Percentiles rank a stretch among this genome's conserved stretches.
phyloP scores from a whole-genome alignment of 2,329 filamentous ascomycete genomes.

The Pestalotiopsis sp. region DNA sequence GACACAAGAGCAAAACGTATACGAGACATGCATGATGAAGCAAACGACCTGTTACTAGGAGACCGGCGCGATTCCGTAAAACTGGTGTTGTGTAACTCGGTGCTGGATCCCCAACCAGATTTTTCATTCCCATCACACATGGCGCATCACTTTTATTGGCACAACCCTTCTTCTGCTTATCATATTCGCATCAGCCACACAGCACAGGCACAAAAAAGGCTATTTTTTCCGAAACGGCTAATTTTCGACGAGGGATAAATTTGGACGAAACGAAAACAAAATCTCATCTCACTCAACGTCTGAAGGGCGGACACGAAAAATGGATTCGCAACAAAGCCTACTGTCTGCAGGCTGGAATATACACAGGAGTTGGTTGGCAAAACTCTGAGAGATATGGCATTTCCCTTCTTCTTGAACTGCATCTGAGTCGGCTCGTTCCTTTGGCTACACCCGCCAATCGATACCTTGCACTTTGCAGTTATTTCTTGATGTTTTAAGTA shows the following conservation, averaged over 20 bases:
- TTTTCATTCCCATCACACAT: background rate
- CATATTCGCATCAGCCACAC: background rate
- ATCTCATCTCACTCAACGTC: background rate
- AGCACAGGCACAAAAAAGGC: background rate
- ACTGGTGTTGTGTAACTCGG: background rate
- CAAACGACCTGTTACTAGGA: background rate
- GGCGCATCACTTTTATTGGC: background rate
- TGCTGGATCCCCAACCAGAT: background rate
- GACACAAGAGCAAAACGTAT: background rate
- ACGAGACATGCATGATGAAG: constrained; percentile 10
- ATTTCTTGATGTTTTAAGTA: background rate
- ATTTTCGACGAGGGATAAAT: background rate
- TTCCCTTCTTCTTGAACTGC: background rate
- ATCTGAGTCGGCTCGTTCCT: background rate
- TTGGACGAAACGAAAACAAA: background rate
- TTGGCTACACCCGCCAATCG: background rate
- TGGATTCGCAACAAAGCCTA: background rate
- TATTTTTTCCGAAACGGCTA: background rate
- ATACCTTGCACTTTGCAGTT: background rate
- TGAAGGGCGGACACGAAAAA: background rate
- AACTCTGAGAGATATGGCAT: constrained; percentile 3
- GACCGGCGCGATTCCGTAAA: background rate
- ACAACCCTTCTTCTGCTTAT: background rate
- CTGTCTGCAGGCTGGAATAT: background rate
- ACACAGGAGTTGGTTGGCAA: constrained; percentile 10